Conservation (phyloP, 345 rosid genomes). For the Aethionema arabicum region DNA sequence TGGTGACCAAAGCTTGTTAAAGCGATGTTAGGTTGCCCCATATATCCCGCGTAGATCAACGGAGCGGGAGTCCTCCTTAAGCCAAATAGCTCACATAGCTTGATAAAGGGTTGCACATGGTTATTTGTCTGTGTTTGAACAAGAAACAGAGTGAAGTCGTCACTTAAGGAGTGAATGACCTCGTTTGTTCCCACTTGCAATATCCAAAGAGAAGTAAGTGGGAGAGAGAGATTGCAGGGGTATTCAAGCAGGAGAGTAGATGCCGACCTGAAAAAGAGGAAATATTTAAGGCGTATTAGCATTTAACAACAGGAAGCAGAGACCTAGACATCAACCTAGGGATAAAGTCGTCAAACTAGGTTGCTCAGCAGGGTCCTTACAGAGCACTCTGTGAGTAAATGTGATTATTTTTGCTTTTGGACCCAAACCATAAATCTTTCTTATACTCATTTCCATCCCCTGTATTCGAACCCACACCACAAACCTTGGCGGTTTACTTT, state of each 20-base stretch:
- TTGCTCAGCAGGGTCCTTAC: constrained; percentile 23
- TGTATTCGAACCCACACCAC: constrained; percentile 17
- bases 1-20: constrained; percentile 47
- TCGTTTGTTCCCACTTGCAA: constrained; percentile 17
- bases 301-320: constrained; percentile 31
- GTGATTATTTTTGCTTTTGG: constrained; percentile 25
- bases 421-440: constrained; percentile 31
- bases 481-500: constrained; percentile 4
- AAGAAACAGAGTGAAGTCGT: constrained; percentile 10
- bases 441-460: constrained; percentile 7
- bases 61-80: constrained; percentile 14
- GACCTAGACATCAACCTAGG: constrained; percentile 28
- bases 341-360: constrained; percentile 33
- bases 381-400: constrained; percentile 30
- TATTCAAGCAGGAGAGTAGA: constrained; percentile 18
- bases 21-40: background rate
- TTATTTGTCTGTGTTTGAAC: constrained; percentile 16
- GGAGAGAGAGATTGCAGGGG: constrained; percentile 21
- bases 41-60: background rate
- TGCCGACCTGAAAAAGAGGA: constrained; percentile 22
- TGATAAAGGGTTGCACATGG: constrained; percentile 18
- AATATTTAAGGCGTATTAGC: constrained; percentile 21
- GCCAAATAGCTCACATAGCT: constrained; percentile 11
- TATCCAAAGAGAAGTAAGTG: background rate
- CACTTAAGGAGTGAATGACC: constrained; percentile 12